These are phyloP conservation scores for Cornus suecica DNA, from an alignment of 148 eudicot species.

Conservation along the genomic window DNA sequence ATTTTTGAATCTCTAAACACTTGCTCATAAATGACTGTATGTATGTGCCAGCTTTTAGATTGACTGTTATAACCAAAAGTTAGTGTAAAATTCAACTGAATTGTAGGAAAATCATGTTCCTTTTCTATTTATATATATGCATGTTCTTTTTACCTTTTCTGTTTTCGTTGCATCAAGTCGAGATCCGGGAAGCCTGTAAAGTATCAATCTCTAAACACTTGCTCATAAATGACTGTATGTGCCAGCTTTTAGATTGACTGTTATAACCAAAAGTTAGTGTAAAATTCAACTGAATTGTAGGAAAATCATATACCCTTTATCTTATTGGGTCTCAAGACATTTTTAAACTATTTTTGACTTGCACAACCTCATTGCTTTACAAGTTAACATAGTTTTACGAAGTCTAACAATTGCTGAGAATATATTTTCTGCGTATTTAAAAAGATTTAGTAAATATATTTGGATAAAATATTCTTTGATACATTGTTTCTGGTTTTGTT, in stretches of 20 bases:
- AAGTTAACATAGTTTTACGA: not conserved
- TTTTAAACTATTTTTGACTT: conserved; percentile 4
- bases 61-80: not conserved
- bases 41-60: no score
- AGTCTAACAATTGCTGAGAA: not conserved
- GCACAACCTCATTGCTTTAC: not conserved
- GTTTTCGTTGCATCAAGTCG: no score
- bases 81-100: not conserved
- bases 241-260: no score
- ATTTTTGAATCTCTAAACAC: no score
- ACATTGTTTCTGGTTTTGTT: conserved; percentile 16
- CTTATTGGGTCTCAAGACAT: not conserved
- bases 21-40: no score
- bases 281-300: not conserved
- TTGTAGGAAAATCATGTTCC: not conserved
- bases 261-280: not conserved
- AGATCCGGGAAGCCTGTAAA: no score
- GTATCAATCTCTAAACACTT: no score
- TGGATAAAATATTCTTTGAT: not conserved
- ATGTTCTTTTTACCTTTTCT: not conserved
- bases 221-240: no score
- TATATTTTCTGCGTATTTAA: not conserved
- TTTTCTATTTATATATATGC: not conserved
- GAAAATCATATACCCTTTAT: not conserved
- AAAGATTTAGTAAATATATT: not conserved